Base-by-base conservation (phyloP, 2,329 filamentous ascomycete species). In the Fusarium buharicum region DNA sequence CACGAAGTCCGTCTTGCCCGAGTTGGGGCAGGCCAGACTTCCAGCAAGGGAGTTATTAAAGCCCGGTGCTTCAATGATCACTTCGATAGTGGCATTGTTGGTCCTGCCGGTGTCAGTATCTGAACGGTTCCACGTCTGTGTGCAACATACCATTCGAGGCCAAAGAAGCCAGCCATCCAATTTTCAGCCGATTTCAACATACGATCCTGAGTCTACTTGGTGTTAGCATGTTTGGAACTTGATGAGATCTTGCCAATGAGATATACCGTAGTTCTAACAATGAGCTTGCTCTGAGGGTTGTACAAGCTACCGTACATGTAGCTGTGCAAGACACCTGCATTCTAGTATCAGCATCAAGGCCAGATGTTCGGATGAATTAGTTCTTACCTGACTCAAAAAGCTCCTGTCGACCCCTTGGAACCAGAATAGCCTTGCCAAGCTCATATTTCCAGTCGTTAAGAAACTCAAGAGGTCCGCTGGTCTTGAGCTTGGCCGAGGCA, bases 131-230 rank as follows among this genome's bases (percentile, higher is more conserved):
- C 10, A n/a, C 10, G 17, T 27, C 7, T 11, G 6, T 9, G 10
- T 4, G 12, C 2, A 17, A 22, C 75, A 28, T 68, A 81, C 80
- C 90, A 93, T 41, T 89, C 84, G 0, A 92, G 81, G 1, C 90
- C 90, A 70, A 93, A 93, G 77, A 93, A 93, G 0, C 90, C 90
- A 6, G 90, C 88, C 71, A 92, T 77, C 75, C 92, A 93, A 74
- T 93, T 90, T 74, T 93, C 90, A 4, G 90, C 90, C 34, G 84
- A 89, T 72, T 92, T 88, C 18, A 90, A 78, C 90, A 93, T 93
- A 20, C 90, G 86, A 70, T 91, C 86, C 72, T 93, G 89, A 1
- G 90, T 91, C 78, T 81, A 30, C 2, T 14, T 1, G n/a, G 1
- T 36, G 59, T 72, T 45, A 72, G 63, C 34, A 31, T 31, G 9